Percentiles rank a stretch among this genome's conserved stretches.
phyloP scores from a whole-genome alignment of 805 yeast species.

The Zygoascus ofunaensis region DNA sequence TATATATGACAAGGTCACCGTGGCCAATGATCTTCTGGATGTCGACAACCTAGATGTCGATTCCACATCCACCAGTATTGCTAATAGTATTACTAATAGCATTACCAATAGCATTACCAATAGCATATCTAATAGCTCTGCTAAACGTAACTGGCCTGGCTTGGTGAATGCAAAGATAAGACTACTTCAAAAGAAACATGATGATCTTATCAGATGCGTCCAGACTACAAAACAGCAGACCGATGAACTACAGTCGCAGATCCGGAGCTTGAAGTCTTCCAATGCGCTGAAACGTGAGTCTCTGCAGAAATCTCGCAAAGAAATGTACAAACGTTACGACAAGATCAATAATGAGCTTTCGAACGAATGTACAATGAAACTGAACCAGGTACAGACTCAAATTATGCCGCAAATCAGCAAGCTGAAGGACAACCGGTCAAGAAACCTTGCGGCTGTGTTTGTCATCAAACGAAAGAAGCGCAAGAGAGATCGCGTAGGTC shows the following conservation, averaged over 20 bases:
- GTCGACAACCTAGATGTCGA: too few relatives aligned
- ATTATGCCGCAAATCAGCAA: background rate
- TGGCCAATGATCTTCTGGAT: background rate
- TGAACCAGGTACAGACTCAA: background rate
- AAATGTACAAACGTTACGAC: constrained; percentile 1
- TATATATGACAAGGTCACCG: background rate
- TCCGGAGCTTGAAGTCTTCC: background rate
- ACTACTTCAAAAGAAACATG: background rate
- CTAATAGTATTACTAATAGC: too few relatives aligned
- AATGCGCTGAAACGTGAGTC: background rate
- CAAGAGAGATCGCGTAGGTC: constrained; percentile 10
- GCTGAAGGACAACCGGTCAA: constrained; percentile 2
- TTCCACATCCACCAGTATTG: too few relatives aligned
- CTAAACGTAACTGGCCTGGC: background rate
- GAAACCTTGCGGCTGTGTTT: constrained; percentile 12
- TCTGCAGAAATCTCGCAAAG: background rate
- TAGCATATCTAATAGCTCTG: background rate
- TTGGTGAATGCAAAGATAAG: background rate
- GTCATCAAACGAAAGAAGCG: constrained; percentile 16
- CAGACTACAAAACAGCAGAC: background rate
- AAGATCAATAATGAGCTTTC: background rate
- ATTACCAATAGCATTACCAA: too few relatives aligned
- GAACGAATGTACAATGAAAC: background rate
- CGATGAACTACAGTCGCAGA: background rate
- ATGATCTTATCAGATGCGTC: background rate